Evolutionary conservation across 169 alveolate species (phyloP).

Genomic region (Cryptosporidium parvum): DNA sequence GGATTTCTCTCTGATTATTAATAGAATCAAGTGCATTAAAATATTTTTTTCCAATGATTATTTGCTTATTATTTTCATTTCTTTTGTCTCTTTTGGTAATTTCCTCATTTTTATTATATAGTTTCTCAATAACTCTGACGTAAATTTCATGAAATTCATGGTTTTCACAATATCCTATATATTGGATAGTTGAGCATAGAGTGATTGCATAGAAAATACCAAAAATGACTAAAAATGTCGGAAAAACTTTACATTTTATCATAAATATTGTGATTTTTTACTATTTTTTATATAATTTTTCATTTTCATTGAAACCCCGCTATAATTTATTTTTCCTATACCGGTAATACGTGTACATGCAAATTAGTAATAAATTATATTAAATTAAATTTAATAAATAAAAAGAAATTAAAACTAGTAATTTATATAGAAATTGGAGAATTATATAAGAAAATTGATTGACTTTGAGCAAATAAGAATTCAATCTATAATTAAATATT

Average conservation of each 20-base stretch:
- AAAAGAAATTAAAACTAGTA: background rate
- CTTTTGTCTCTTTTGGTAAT: background rate
- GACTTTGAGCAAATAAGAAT: too few relatives aligned
- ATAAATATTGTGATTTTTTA: constrained; percentile 9
- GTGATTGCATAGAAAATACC: background rate
- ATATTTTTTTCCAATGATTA: background rate
- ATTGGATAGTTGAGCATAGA: background rate
- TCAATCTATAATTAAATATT: too few relatives aligned
- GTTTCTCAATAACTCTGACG: background rate
- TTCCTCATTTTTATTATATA: background rate
- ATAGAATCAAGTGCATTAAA: background rate
- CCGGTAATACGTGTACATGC: constrained; percentile 51
- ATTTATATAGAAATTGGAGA: background rate
- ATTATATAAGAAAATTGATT: too few relatives aligned
- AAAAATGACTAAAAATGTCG: background rate
- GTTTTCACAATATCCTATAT: background rate
- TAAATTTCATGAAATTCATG: background rate
- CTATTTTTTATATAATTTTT: background rate
- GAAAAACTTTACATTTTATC: constrained; percentile 40
- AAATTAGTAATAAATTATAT: constrained; percentile 10
- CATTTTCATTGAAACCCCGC: constrained; percentile 14
- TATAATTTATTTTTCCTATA: constrained; percentile 7
- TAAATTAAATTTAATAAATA: background rate
- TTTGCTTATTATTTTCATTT: background rate
- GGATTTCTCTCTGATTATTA: background rate